Evolutionary conservation across 164 flowering plant species (phyloP), one percentile per base, ranked within the genome.

Genomic region (Echeveria elegans): DNA sequence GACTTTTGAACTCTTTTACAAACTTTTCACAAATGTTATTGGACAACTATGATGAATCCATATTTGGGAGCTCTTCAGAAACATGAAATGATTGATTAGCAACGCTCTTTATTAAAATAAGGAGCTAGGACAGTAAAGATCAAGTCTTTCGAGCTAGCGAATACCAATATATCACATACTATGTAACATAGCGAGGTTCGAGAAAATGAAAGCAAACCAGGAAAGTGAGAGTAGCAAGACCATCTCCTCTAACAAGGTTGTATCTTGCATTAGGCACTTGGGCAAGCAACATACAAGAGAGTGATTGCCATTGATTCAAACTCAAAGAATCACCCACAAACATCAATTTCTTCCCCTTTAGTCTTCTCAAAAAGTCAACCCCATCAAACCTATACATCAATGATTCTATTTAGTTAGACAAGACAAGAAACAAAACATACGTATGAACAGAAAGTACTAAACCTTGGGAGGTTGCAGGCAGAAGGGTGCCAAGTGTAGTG

Each of bases 241-340:
- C 67, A 0, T 66, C 70, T 1, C 1, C 37, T 16, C 62, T 12
- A 5, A 19, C 40, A 2, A 64, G 26, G 31, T 68, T 72, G 65
- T 72, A 76, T 0, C 56, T 63, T 1, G 78, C 61, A 0, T 69
- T 4, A 1, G 84, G 84, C 0, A 38, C 70, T 2, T 77, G 72
- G 0, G 61, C n/a, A 29, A 79, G 80, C 34, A 83, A 77, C 82
- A 83, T 69, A 72, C 86, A 83, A 2, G 78, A 66, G 9, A 83
- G 76, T n/a, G 86, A 83, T 38, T 73, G 75, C 84, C 82, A 83
- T 48, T 67, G 72, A 38, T 83, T 83, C 10, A 70, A 43, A 48
- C 84, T 79, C 18, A 83, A 30, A 0, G 86, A 83, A 29, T 83
- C 84, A 14, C 86, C 86, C 1, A 83, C 81, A 66, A 83, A 77